Conservation (phyloP, 2,329 filamentous ascomycete genomes). For the Microdochium paspali region DNA sequence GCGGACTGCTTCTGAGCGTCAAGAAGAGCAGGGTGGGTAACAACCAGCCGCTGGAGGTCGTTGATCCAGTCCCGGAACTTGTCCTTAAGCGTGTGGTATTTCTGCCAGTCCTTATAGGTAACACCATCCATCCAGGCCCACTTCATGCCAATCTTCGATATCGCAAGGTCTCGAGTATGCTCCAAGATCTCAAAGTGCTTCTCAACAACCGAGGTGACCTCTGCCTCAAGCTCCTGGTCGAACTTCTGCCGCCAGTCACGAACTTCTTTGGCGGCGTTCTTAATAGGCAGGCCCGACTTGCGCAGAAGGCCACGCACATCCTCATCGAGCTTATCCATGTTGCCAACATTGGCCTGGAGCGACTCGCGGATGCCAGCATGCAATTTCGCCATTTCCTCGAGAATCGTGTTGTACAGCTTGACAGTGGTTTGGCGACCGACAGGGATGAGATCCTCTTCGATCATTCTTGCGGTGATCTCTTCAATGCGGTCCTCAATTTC, state of each 20-base stretch:
- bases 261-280: conserved; percentile 66
- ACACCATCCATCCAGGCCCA: conserved; percentile 96
- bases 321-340: conserved; percentile 31
- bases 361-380: conserved; percentile 41
- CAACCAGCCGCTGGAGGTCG: conserved; percentile 69
- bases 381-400: conserved; percentile 20
- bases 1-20: conserved; percentile 58
- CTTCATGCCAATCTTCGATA: conserved; percentile 85
- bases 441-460: conserved; percentile 40
- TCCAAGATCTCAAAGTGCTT: conserved; percentile 77
- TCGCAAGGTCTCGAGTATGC: conserved; percentile 69
- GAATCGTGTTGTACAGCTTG: conserved; percentile 61
- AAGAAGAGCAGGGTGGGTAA: conserved; percentile 61
- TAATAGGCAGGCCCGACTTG: conserved; percentile 61
- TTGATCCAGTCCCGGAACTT: conserved; percentile 78
- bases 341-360: conserved; percentile 32
- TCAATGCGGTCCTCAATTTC: conserved; percentile 64
- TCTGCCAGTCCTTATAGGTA: conserved; percentile 95
- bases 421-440: conserved; percentile 42
- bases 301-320: conserved; percentile 44
- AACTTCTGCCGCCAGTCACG: conserved; percentile 68
- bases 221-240: conserved; percentile 56
- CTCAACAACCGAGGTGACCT: conserved; percentile 65
- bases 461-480: conserved; percentile 45
- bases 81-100: conserved; percentile 80